phyloP scores from a whole-genome alignment of 495 filamentous ascomycete genomes.

The Aspergillus asperescens region DNA sequence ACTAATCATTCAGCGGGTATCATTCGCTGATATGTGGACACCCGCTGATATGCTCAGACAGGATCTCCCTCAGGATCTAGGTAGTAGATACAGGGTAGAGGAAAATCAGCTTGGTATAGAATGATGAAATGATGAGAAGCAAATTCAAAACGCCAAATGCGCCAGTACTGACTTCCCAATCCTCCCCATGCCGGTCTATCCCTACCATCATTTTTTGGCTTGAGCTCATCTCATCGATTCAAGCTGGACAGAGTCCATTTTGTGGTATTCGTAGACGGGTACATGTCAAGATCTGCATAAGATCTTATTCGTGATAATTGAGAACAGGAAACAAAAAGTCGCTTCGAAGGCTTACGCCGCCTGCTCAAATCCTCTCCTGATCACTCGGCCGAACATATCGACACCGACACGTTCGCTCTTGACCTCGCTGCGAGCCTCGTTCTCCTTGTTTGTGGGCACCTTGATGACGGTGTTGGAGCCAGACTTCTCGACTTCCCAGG shows the following conservation, averaged over 20 bases:
- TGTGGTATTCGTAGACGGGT: conserved; percentile 6
- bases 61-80: conserved; percentile 4
- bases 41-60: background rate
- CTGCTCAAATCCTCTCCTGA: conserved; percentile 87
- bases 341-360: conserved; percentile 46
- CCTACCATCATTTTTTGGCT: conserved; percentile 23
- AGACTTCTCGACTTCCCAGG: conserved; percentile 66
- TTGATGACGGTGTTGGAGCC: conserved; percentile 50
- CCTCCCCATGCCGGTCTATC: conserved; percentile 28
- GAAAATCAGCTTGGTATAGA: conserved; percentile 1
- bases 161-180: conserved; percentile 27
- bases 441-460: conserved; percentile 91
- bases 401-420: conserved; percentile 83
- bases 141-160: conserved; percentile 30
- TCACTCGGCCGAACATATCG: conserved; percentile 79
- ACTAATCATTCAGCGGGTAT: background rate
- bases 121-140: conserved; percentile 18
- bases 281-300: conserved; percentile 12
- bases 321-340: conserved; percentile 2
- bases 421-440: conserved; percentile 94
- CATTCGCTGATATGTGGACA: background rate
- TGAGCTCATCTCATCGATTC: conserved; percentile 15
- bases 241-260: conserved; percentile 14
- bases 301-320: conserved; percentile 14
- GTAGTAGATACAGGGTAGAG: background rate